A percentile compares a stretch with the other conserved stretches of the same genome.
Evolutionary conservation across 2,329 filamentous ascomycete species (phyloP).

Genomic region (Epichloe hybrida): DNA sequence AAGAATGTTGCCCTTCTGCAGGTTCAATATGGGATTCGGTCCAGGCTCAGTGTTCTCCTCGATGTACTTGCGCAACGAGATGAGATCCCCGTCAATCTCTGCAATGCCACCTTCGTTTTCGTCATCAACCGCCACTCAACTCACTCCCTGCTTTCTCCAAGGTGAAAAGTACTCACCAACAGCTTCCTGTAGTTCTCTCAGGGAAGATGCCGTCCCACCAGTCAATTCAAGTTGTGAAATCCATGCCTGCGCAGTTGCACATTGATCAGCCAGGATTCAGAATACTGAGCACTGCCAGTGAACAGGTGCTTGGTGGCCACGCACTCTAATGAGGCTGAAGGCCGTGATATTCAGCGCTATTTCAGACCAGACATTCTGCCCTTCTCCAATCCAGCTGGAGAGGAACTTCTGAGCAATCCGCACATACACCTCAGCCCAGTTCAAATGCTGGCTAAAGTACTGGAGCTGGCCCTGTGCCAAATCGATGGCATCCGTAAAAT

Average conservation of each 20-base stretch:
- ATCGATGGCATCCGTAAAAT: background rate
- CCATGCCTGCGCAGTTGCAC: background rate
- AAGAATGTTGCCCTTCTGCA: background rate
- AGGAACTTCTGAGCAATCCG: background rate
- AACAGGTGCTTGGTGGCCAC: background rate
- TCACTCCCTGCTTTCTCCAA: background rate
- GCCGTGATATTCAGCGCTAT: background rate
- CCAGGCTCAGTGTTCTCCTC: background rate
- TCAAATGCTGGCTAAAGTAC: background rate
- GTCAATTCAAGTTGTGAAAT: background rate
- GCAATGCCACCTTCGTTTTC: background rate
- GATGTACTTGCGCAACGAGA: background rate
- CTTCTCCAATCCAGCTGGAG: background rate
- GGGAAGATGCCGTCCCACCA: background rate
- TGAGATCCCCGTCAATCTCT: background rate
- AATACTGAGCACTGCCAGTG: background rate
- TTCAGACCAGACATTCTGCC: background rate
- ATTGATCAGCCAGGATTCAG: too few relatives aligned
- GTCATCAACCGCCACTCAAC: background rate
- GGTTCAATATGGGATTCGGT: background rate
- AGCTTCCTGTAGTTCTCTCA: background rate
- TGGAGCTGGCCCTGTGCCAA: background rate
- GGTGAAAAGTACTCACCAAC: background rate
- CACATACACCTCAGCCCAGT: background rate
- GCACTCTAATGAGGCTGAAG: background rate